phyloP scores from a whole-genome alignment of 208 protist species.

The Histomonas meleagridis region DNA sequence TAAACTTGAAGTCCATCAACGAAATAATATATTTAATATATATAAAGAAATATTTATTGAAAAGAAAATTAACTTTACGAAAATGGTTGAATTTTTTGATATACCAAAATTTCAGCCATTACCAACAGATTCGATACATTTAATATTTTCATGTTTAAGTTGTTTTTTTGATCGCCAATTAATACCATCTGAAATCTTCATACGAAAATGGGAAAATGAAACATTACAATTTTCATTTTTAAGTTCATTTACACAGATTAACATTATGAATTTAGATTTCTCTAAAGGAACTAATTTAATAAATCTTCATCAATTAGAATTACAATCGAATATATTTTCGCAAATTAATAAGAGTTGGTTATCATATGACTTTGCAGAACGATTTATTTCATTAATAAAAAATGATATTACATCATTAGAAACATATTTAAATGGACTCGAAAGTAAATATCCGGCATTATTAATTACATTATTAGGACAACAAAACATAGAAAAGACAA shows the following conservation, averaged over 20 bases:
- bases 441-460: background rate
- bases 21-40: background rate
- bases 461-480: background rate
- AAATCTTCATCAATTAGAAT: background rate
- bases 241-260: background rate
- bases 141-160: background rate
- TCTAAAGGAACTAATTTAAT: background rate
- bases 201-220: background rate
- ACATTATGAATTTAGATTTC: background rate
- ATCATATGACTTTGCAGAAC: background rate
- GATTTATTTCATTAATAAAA: background rate
- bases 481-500: background rate
- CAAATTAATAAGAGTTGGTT: background rate
- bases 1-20: background rate
- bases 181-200: background rate
- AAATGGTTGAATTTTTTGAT: background rate
- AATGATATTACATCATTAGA: background rate
- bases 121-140: background rate
- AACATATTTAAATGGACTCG: background rate
- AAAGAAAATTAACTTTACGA: background rate
- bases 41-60: background rate
- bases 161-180: background rate
- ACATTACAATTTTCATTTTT: background rate
- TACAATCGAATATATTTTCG: background rate
- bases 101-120: background rate